These are phyloP conservation scores for Colletotrichum scovillei DNA, from an alignment of 2,329 filamentous ascomycete species.

Conservation along the genomic window DNA sequence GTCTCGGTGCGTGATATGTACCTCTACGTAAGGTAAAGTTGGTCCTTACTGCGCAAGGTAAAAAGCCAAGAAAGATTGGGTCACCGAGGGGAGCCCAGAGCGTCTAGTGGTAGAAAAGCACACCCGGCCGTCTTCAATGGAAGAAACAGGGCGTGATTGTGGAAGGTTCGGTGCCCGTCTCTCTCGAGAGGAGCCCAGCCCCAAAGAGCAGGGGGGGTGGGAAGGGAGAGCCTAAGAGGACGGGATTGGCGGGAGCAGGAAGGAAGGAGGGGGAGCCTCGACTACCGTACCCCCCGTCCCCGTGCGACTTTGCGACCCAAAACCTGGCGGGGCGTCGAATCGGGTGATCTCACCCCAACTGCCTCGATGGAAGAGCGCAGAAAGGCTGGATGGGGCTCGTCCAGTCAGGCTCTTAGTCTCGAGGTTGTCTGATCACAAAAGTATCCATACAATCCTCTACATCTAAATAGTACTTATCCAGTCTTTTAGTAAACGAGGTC, in stretches of 20 bases:
- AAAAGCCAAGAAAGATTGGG: slow-evolving; percentile 18
- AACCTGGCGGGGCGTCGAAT: slow-evolving; percentile 33
- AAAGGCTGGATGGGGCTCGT: slow-evolving; percentile 23
- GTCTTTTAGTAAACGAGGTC: neutral
- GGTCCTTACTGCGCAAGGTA: slow-evolving; percentile 19
- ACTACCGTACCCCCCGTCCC: slow-evolving; percentile 14
- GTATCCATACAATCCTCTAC: neutral
- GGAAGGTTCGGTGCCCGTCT: slow-evolving; percentile 39
- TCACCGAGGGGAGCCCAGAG: neutral
- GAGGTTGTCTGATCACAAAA: neutral
- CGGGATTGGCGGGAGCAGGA: neutral
- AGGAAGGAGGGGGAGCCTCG: slow-evolving; percentile 21
- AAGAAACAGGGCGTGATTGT: slow-evolving; percentile 37
- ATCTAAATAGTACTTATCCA: neutral
- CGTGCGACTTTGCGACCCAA: slow-evolving; percentile 13
- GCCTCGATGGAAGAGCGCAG: slow-evolving; percentile 33
- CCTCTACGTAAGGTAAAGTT: slow-evolving; percentile 6
- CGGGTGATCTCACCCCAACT: slow-evolving; percentile 33
- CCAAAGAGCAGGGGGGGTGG: neutral
- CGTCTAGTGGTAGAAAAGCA: slow-evolving; percentile 18
- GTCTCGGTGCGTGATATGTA: slow-evolving; percentile 33
- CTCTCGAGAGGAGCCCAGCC: slow-evolving; percentile 9
- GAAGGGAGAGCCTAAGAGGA: neutral
- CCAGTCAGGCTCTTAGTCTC: neutral
- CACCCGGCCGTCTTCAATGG: slow-evolving; percentile 26